Conservation (phyloP, 2,329 filamentous ascomycete species). For the Lecanosticta acicola region DNA sequence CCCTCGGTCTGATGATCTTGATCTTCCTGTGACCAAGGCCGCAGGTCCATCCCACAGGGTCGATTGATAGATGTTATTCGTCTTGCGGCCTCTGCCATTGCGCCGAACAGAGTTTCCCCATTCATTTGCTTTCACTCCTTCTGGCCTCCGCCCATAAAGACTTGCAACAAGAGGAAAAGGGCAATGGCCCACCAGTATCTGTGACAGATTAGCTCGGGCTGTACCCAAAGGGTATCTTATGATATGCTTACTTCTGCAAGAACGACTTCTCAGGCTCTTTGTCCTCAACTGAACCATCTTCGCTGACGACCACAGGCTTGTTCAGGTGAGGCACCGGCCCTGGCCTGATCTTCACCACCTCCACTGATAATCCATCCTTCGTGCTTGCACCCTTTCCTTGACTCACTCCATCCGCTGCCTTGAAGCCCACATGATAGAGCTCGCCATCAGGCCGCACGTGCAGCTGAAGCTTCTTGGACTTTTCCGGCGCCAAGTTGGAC, state of each 20-base stretch:
- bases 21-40: too few relatives aligned
- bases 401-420: constrained; percentile 26
- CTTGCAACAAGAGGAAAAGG: constrained; percentile 43
- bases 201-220: constrained; percentile 16
- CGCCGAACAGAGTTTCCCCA: too few relatives aligned
- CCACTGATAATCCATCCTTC: constrained; percentile 38
- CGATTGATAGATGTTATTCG: too few relatives aligned
- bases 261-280: constrained; percentile 47
- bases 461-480: constrained; percentile 41
- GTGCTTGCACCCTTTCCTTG: constrained; percentile 13
- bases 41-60: too few relatives aligned
- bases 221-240: background rate
- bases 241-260: constrained; percentile 44
- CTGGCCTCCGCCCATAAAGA: constrained; percentile 37
- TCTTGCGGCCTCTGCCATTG: too few relatives aligned
- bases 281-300: constrained; percentile 47
- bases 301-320: constrained; percentile 52
- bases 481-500: constrained; percentile 38
- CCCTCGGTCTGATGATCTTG: too few relatives aligned
- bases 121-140: too few relatives aligned
- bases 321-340: constrained; percentile 44
- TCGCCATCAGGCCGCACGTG: constrained; percentile 41
- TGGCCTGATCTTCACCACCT: constrained; percentile 35
- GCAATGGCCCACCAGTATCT: constrained; percentile 50
- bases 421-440: constrained; percentile 43